These are phyloP conservation scores for Clavispora fructus DNA, from an alignment of 805 yeast genomes.

Conservation along the genomic window DNA sequence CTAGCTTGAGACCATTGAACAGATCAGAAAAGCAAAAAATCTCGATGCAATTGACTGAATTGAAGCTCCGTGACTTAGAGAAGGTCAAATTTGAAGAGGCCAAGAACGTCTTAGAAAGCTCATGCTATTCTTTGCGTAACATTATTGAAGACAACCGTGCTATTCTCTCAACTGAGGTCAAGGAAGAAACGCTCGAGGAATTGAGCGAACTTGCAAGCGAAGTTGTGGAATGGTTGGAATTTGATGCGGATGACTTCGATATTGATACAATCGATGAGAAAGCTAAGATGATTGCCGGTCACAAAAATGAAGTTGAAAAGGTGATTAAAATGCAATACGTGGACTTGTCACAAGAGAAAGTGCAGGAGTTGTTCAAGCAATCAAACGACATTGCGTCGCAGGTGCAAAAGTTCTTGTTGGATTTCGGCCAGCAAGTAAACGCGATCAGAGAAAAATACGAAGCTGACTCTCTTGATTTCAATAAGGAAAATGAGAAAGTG, in stretches of 20 bases:
- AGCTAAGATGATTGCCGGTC: constrained; percentile 14
- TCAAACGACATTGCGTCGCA: constrained; percentile 37
- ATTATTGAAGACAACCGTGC: constrained; percentile 52
- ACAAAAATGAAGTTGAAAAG: constrained; percentile 22
- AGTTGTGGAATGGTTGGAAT: constrained; percentile 73
- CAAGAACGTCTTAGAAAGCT: constrained; percentile 65
- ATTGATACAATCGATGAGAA: constrained; percentile 23
- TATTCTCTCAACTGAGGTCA: constrained; percentile 30
- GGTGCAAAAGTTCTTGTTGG: constrained; percentile 40
- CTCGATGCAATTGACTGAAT: constrained; percentile 42
- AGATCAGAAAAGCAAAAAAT: constrained; percentile 40
- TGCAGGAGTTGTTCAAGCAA: constrained; percentile 38
- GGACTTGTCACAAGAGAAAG: constrained; percentile 44
- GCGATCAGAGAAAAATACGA: constrained; percentile 40
- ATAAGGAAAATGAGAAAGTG: constrained; percentile 44
- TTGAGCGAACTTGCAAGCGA: constrained; percentile 34
- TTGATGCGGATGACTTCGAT: constrained; percentile 53
- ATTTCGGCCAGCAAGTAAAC: constrained; percentile 41
- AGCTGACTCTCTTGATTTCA: constrained; percentile 45
- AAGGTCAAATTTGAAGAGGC: constrained; percentile 51
- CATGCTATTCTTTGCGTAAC: constrained; percentile 65
- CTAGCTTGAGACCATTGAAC: constrained; percentile 28
- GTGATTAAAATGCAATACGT: constrained; percentile 38
- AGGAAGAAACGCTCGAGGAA: constrained; percentile 32
- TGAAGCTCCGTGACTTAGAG: constrained; percentile 52